Conservation (phyloP, 768 basidiomycete genomes). For the Rhodotorula graminis region DNA sequence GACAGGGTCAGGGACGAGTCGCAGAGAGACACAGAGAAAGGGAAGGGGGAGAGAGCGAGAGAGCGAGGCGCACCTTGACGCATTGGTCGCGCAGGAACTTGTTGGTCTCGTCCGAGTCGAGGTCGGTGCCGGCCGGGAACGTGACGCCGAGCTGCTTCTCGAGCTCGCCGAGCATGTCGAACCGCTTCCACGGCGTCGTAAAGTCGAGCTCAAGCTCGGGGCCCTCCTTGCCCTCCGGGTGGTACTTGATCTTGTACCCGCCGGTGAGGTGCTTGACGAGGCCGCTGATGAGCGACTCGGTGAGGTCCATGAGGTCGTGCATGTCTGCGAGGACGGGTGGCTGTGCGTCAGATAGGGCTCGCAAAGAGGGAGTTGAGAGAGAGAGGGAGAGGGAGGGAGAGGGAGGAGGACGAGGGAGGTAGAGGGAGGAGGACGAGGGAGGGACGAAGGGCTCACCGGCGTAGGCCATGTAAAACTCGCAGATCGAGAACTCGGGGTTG, state of each 20-base stretch:
- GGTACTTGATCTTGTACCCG: constrained; percentile 75
- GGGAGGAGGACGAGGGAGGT: no score
- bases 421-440: no score
- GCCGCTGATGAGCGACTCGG: constrained; percentile 81
- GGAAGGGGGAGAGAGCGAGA: neutral
- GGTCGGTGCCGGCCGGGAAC: constrained; percentile 86
- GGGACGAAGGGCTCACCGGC: constrained; percentile 49
- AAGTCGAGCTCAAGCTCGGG: constrained; percentile 73
- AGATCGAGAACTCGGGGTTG: constrained; percentile 98
- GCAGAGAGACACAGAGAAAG: no score
- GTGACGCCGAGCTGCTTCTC: constrained; percentile 87
- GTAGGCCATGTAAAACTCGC: constrained; percentile 99
- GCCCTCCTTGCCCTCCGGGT: constrained; percentile 81
- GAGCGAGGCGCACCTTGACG: constrained; percentile 64
- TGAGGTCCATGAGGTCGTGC: constrained; percentile 97
- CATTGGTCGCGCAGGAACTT: constrained; percentile 78
- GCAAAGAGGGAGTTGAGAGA: no score
- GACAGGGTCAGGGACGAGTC: neutral
- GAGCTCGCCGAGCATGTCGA: constrained; percentile 94
- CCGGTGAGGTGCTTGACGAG: constrained; percentile 80
- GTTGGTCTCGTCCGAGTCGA: constrained; percentile 83
- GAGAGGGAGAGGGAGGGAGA: neutral
- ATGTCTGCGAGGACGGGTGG: constrained; percentile 97
- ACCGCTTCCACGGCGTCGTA: constrained; percentile 91
- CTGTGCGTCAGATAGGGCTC: no score